Conservation (phyloP, 352 stramenopile species). For the Pythium aristosporum region DNA sequence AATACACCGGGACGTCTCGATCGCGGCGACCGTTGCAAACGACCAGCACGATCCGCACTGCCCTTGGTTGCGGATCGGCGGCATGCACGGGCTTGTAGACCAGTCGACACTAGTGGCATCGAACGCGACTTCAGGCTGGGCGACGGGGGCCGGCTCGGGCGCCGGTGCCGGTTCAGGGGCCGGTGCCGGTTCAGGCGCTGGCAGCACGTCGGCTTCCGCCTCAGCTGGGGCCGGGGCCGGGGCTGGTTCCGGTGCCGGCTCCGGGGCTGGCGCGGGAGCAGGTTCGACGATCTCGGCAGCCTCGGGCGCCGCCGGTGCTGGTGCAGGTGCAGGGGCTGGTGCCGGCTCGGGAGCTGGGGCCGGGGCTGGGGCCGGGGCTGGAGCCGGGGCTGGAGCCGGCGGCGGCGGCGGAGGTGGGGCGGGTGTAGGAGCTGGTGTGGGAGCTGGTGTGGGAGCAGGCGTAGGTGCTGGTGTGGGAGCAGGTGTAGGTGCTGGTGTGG, state of each 20-base stretch:
- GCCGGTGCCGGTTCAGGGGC: not conserved
- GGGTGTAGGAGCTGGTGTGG: not conserved
- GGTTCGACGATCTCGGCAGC: not conserved
- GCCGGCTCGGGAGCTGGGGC: not conserved
- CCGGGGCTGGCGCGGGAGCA: not conserved
- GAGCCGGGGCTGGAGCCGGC: no score
- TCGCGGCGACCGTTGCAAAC: slow-evolving; percentile 91
- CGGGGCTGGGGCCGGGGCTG: not conserved
- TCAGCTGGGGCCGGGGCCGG: slow-evolving; percentile 1
- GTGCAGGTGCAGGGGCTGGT: no score
- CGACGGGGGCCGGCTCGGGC: not conserved
- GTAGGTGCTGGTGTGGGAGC: not conserved
- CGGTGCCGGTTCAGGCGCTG: not conserved
- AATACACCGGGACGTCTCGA: slow-evolving; percentile 91
- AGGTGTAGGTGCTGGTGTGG: no score
- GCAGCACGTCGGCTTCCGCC: slow-evolving; percentile 1
- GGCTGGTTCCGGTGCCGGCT: not conserved
- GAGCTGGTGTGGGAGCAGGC: slow-evolving; percentile 2
- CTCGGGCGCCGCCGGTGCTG: no score
- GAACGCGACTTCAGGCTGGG: not conserved
- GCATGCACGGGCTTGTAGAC: slow-evolving; percentile 5
- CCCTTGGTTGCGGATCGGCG: slow-evolving; percentile 94
- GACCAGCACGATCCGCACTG: slow-evolving; percentile 95
- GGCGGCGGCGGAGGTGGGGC: no score
- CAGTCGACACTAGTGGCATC: not conserved